Evolutionary conservation across 805 yeast genomes (phyloP).

Genomic region (Lachancea meyersii): DNA sequence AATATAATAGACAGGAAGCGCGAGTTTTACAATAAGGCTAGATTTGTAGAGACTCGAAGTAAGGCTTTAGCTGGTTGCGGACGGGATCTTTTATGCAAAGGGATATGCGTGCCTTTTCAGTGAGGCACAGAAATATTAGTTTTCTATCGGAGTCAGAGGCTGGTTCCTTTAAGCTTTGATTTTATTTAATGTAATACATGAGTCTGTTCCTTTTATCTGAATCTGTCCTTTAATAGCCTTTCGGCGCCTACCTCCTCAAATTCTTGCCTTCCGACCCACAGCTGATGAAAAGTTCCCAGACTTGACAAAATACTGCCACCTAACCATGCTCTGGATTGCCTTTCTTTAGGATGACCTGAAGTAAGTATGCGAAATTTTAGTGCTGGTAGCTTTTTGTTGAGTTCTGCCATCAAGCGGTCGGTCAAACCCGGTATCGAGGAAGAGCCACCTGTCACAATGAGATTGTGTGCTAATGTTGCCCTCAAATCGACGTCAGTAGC

Average conservation of each 20-base stretch:
- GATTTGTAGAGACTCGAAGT: slow-evolving; percentile 34
- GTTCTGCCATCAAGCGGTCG: slow-evolving; percentile 67
- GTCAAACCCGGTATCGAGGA: slow-evolving; percentile 76
- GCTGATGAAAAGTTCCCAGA: slow-evolving; percentile 88
- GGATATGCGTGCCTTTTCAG: slow-evolving; percentile 24
- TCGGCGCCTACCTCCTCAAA: slow-evolving; percentile 85
- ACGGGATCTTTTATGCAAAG: slow-evolving; percentile 30
- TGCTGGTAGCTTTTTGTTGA: slow-evolving; percentile 69
- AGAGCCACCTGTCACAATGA: slow-evolving; percentile 79
- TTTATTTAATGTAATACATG: slow-evolving; percentile 4
- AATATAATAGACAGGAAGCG: slow-evolving; percentile 32
- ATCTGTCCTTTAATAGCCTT: slow-evolving; percentile 71
- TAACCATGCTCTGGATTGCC: slow-evolving; percentile 80
- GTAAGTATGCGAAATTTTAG: slow-evolving; percentile 79
- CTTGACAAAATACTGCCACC: slow-evolving; percentile 88
- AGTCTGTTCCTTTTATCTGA: slow-evolving; percentile 44
- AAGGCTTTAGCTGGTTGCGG: slow-evolving; percentile 36
- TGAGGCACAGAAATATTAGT: background rate
- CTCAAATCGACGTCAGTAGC: slow-evolving; percentile 72
- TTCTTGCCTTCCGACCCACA: slow-evolving; percentile 87
- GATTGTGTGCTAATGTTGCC: slow-evolving; percentile 81
- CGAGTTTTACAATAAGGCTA: slow-evolving; percentile 35
- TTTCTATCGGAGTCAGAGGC: background rate
- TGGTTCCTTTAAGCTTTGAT: background rate
- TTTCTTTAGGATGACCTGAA: slow-evolving; percentile 68